phyloP scores from a whole-genome alignment of 73 alveolate species.

The Paramecium tetraurelia region DNA sequence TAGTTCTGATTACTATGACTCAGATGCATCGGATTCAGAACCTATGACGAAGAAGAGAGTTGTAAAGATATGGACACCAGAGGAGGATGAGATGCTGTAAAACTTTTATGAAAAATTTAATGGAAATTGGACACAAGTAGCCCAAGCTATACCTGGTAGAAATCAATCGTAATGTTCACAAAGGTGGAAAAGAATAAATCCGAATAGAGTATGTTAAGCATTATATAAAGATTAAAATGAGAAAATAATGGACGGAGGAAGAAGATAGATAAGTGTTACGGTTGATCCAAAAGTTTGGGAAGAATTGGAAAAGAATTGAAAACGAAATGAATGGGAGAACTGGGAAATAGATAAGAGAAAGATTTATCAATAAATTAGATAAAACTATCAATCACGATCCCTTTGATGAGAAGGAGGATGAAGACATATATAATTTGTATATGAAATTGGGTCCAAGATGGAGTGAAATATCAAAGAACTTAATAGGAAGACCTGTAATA shows the following conservation, averaged over 20 bases:
- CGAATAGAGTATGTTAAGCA: constrained; percentile 7
- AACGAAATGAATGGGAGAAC: constrained; percentile 66
- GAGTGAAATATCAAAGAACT: constrained; percentile 55
- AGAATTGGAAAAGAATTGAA: constrained; percentile 61
- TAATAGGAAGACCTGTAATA: constrained; percentile 55
- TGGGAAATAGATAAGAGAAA: constrained; percentile 96
- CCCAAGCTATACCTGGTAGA: constrained; percentile 55
- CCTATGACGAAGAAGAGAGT: constrained; percentile 34
- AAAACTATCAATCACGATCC: constrained; percentile 88
- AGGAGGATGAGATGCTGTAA: constrained; percentile 56
- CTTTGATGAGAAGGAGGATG: constrained; percentile 86
- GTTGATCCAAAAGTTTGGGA: constrained; percentile 50
- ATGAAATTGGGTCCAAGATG: constrained; percentile 51
- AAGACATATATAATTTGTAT: constrained; percentile 31
- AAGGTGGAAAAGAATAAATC: constrained; percentile 61
- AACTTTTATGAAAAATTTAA: not conserved
- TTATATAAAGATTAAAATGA: constrained; percentile 12
- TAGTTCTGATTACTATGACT: constrained; percentile 8
- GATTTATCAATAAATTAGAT: constrained; percentile 96
- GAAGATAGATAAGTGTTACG: constrained; percentile 50
- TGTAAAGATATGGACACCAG: constrained; percentile 60
- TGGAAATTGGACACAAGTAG: constrained; percentile 47
- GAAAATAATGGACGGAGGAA: constrained; percentile 63
- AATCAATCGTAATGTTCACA: constrained; percentile 56
- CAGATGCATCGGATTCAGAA: constrained; percentile 5